Conservation (phyloP, 179 eudicot genomes). For the Amaranthus tricolor region DNA sequence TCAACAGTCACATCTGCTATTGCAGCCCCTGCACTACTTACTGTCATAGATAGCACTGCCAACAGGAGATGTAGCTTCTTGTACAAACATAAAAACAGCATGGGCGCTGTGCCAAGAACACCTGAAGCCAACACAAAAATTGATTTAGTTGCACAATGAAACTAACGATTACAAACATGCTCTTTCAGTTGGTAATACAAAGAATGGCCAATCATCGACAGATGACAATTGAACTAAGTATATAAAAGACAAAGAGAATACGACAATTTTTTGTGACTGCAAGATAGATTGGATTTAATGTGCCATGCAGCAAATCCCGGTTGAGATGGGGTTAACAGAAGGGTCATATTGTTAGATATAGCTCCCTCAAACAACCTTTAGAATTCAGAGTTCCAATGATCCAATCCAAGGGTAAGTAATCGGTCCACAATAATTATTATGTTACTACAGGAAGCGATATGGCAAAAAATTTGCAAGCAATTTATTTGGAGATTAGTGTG, state of each 20-base stretch:
- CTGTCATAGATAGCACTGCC: constrained; percentile 61
- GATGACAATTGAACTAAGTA: not conserved
- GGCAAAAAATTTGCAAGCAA: not conserved
- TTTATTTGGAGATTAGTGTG: too few species aligned
- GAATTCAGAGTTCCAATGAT: not conserved
- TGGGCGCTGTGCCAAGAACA: constrained; percentile 53
- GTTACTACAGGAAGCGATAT: too few species aligned
- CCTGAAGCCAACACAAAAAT: constrained; percentile 42
- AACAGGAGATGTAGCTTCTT: constrained; percentile 53
- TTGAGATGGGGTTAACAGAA: not conserved
- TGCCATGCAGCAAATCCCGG: not conserved
- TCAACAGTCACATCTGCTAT: constrained; percentile 91
- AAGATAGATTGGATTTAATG: constrained; percentile 7
- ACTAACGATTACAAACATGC: not conserved
- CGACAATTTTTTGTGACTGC: too few species aligned
- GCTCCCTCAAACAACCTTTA: not conserved
- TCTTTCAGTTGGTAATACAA: not conserved
- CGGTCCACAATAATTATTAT: too few species aligned
- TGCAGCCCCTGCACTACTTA: constrained; percentile 66
- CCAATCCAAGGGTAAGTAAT: not conserved
- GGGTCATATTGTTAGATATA: not conserved
- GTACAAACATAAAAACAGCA: constrained; percentile 69
- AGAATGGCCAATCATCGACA: not conserved
- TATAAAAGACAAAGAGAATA: not conserved
- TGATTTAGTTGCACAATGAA: constrained; percentile 2